Evolutionary conservation across 2,329 filamentous ascomycete genomes (phyloP).

Genomic region (Tothia fuscella): DNA sequence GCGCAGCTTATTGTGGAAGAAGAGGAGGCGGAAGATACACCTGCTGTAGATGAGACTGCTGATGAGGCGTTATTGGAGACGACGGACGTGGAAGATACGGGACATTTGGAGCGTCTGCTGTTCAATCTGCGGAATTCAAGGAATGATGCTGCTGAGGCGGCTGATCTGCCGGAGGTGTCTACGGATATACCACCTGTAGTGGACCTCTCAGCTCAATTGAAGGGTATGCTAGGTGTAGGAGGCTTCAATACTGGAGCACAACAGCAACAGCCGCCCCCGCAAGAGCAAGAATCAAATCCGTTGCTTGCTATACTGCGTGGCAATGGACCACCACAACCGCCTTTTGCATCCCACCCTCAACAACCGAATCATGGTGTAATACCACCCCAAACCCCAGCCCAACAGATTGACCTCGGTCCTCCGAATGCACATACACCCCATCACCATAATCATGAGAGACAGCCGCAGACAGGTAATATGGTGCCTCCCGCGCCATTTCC

Average conservation of each 20-base stretch:
- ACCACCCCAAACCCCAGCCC: conserved; percentile 36
- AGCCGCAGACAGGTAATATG: conserved; percentile 33
- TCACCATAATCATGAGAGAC: conserved; percentile 42
- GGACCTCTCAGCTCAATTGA: conserved; percentile 40
- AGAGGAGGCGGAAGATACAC: conserved; percentile 7
- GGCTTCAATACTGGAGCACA: conserved; percentile 23
- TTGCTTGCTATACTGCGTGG: conserved; percentile 45
- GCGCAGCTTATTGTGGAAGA: conserved; percentile 16
- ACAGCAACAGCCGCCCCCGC: conserved; percentile 23
- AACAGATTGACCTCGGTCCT: conserved; percentile 39
- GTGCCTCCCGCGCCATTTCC: conserved; percentile 36
- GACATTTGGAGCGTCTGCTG: conserved; percentile 6
- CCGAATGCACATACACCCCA: conserved; percentile 45
- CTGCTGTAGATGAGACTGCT: background rate
- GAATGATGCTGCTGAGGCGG: background rate
- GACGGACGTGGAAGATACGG: background rate
- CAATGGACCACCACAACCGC: conserved; percentile 12
- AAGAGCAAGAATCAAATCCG: conserved; percentile 31
- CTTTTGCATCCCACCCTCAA: background rate
- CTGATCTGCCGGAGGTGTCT: conserved; percentile 4
- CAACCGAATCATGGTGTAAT: background rate
- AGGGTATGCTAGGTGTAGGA: conserved; percentile 35
- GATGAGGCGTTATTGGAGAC: background rate
- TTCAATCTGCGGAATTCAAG: conserved; percentile 2
- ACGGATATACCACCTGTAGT: conserved; percentile 13